Conservation (phyloP, 345 rosid species). For the Triadica sebifera region DNA sequence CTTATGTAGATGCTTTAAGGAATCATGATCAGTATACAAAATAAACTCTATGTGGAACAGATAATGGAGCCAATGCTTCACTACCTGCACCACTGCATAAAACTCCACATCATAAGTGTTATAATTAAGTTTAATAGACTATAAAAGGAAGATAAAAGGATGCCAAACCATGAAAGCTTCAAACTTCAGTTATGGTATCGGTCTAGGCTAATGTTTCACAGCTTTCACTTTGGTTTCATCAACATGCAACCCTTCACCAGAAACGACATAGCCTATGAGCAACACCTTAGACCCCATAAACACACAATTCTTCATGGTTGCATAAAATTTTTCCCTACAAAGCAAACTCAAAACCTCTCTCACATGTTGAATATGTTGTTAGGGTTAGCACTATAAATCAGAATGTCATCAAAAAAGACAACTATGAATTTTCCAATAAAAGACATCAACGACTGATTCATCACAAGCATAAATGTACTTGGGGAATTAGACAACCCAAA, state of each 20-base stretch:
- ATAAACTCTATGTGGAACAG: too few relatives aligned
- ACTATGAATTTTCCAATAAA: too few relatives aligned
- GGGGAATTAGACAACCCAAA: too few relatives aligned
- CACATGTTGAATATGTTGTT: neutral
- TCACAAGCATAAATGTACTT: too few relatives aligned
- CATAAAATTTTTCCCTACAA: neutral
- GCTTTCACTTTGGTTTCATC: neutral
- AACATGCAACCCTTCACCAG: neutral
- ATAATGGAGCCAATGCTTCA: too few relatives aligned
- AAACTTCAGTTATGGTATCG: neutral
- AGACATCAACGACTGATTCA: too few relatives aligned
- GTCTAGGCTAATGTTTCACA: neutral
- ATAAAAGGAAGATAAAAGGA: too few relatives aligned
- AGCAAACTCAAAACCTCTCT: neutral
- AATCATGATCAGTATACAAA: too few relatives aligned
- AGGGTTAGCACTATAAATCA: neutral
- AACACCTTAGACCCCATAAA: neutral
- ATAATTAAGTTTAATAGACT: too few relatives aligned
- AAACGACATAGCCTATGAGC: neutral
- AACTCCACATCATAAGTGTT: too few relatives aligned
- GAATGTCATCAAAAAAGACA: neutral
- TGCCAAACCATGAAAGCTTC: neutral
- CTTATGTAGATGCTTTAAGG: too few relatives aligned
- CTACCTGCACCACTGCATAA: too few relatives aligned
- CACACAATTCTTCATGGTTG: neutral